Percentiles rank a stretch among this genome's conserved stretches.
Conservation (phyloP, 257 asterid species). For the Eustoma russellianum region DNA sequence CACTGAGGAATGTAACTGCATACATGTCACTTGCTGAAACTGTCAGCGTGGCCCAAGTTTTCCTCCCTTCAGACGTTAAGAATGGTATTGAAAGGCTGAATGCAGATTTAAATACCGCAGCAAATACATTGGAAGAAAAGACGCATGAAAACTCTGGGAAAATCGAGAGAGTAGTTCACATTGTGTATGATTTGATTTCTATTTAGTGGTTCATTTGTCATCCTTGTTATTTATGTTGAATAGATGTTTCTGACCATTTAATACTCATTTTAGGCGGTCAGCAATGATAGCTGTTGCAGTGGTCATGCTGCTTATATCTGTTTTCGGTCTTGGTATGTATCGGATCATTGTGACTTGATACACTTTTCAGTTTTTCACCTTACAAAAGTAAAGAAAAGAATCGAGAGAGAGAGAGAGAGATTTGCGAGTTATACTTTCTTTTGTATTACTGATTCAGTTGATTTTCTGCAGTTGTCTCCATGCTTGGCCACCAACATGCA, state of each 20-base stretch:
- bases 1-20: slow-evolving; percentile 71
- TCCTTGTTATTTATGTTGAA: slow-evolving; percentile 1
- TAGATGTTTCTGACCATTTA: slow-evolving; percentile 7
- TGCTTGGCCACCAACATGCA: slow-evolving; percentile 69
- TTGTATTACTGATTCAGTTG: slow-evolving; percentile 7
- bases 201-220: background rate
- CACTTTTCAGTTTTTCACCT: background rate
- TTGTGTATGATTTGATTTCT: slow-evolving; percentile 45
- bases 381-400: background rate
- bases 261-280: slow-evolving; percentile 45
- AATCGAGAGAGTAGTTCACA: slow-evolving; percentile 51
- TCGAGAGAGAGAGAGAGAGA: background rate
- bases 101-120: slow-evolving; percentile 60
- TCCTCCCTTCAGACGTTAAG: slow-evolving; percentile 76
- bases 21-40: slow-evolving; percentile 71
- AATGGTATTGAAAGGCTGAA: slow-evolving; percentile 64
- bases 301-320: slow-evolving; percentile 70
- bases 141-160: slow-evolving; percentile 59
- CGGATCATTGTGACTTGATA: background rate
- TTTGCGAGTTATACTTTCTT: background rate
- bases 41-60: slow-evolving; percentile 76
- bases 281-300: slow-evolving; percentile 62
- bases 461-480: slow-evolving; percentile 53
- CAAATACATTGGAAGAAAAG: slow-evolving; percentile 54
- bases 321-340: slow-evolving; percentile 83